Percentiles rank a stretch among this genome's conserved stretches.
Conservation (phyloP, 202 grass and related monocot genomes). For the Zizania palustris region DNA sequence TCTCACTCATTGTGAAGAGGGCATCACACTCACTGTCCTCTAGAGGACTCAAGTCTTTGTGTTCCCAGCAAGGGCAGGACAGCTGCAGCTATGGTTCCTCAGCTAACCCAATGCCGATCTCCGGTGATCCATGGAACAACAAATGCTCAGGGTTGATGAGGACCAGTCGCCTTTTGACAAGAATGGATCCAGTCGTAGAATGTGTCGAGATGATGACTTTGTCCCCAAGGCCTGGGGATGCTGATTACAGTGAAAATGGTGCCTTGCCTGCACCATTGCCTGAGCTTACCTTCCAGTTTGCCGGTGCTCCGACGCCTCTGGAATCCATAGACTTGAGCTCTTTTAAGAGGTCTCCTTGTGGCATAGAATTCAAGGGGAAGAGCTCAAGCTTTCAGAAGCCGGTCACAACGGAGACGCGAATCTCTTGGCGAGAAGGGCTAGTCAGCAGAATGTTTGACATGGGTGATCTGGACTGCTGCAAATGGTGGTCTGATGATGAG, state of each 20-base stretch:
- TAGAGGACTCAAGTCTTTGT: slow-evolving; percentile 40
- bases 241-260: slow-evolving; percentile 21
- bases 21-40: slow-evolving; percentile 70
- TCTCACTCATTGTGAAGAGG: slow-evolving; percentile 91
- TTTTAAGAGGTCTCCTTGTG: slow-evolving; percentile 62
- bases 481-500: slow-evolving; percentile 81
- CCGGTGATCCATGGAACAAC: slow-evolving; percentile 37
- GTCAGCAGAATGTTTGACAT: slow-evolving; percentile 85
- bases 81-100: slow-evolving; percentile 3
- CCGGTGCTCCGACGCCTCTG: slow-evolving; percentile 33
- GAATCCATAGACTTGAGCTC: slow-evolving; percentile 65
- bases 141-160: slow-evolving; percentile 36
- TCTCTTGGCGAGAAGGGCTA: slow-evolving; percentile 88
- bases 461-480: slow-evolving; percentile 69
- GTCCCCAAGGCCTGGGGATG: slow-evolving; percentile 40
- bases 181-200: slow-evolving; percentile 54
- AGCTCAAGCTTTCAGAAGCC: slow-evolving; percentile 20
- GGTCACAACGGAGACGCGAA: slow-evolving; percentile 40
- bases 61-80: slow-evolving; percentile 42
- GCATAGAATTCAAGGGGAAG: slow-evolving; percentile 42
- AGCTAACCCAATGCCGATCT: slow-evolving; percentile 1
- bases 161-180: slow-evolving; percentile 23
- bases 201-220: slow-evolving; percentile 61
- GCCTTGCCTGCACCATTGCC: slow-evolving; percentile 45
- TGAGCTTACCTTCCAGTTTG: slow-evolving; percentile 75